Conservation (phyloP, 2,329 filamentous ascomycete genomes). For the Fusarium tupiense region DNA sequence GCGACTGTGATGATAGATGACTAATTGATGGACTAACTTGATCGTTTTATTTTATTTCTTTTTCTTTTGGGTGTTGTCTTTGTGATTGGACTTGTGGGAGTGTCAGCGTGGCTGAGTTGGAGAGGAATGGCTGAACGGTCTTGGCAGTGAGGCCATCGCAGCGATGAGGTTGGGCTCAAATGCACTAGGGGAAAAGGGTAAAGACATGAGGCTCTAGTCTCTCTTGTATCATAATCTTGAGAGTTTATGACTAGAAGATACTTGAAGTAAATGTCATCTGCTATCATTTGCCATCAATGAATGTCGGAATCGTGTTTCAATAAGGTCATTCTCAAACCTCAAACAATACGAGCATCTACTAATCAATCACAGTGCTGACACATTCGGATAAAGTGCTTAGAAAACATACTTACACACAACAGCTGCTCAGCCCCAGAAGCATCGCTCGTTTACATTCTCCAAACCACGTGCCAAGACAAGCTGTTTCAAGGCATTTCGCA, state of each 20-base stretch:
- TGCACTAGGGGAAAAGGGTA: rapidly evolving
- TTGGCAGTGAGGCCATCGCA: neutral
- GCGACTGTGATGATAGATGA: rapidly evolving
- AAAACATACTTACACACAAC: neutral
- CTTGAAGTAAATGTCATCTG: neutral
- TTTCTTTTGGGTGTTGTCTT: neutral
- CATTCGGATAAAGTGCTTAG: neutral
- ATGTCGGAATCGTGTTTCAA: neutral
- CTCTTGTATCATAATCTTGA: rapidly evolving
- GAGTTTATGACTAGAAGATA: neutral
- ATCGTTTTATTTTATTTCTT: rapidly evolving
- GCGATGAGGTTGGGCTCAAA: neutral
- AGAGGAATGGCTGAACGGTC: neutral
- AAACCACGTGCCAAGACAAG: neutral
- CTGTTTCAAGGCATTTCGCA: neutral
- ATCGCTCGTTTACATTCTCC: neutral
- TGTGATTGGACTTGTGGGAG: neutral
- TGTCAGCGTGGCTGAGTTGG: neutral
- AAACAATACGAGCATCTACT: neutral
- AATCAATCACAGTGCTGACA: neutral
- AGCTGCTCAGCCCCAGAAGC: neutral
- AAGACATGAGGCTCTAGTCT: rapidly evolving
- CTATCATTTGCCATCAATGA: neutral
- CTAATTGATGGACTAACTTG: rapidly evolving
- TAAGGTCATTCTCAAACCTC: neutral